Percentiles rank a stretch among this genome's conserved stretches.
Conservation (phyloP, 1,284 basidiomycete genomes). For the Pholiota adiposa region DNA sequence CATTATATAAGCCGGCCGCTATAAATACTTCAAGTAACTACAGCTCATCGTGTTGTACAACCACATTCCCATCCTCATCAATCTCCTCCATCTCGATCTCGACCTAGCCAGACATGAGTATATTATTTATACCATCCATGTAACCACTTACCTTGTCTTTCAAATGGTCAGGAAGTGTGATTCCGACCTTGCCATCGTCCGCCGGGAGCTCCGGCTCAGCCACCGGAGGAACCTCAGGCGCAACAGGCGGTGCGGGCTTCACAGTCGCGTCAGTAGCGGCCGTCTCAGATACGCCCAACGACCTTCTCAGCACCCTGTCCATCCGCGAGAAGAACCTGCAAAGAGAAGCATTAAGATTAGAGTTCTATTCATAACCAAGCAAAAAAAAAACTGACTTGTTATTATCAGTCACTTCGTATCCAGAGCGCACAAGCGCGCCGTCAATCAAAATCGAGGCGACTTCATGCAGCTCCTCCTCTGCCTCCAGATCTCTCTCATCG, state of each 20-base stretch:
- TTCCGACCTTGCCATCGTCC: slow-evolving; percentile 55
- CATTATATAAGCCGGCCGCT: slow-evolving; percentile 4
- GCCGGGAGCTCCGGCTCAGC: slow-evolving; percentile 33
- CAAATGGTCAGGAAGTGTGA: slow-evolving; percentile 57
- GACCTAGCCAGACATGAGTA: slow-evolving; percentile 13
- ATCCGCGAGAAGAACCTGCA: slow-evolving; percentile 88
- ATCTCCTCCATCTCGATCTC: slow-evolving; percentile 70
- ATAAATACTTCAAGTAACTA: slow-evolving; percentile 26
- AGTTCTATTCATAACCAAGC: slow-evolving; percentile 5
- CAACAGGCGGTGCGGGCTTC: slow-evolving; percentile 87
- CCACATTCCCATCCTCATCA: slow-evolving; percentile 61
- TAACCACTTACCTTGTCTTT: slow-evolving; percentile 48
- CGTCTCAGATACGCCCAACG: slow-evolving; percentile 85
- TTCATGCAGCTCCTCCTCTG: slow-evolving; percentile 71
- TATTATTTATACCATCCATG: too few species aligned
- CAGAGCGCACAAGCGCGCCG: slow-evolving; percentile 88
- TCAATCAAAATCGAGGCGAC: slow-evolving; percentile 85
- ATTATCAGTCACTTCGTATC: slow-evolving; percentile 86
- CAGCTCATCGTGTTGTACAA: slow-evolving; percentile 47
- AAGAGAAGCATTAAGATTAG: slow-evolving; percentile 4
- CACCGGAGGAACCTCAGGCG: too few species aligned
- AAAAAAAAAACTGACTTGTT: slow-evolving; percentile 68
- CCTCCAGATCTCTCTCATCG: slow-evolving; percentile 57
- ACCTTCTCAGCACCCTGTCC: slow-evolving; percentile 85
- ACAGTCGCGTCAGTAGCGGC: slow-evolving; percentile 79